phyloP scores from a whole-genome alignment of 2,329 filamentous ascomycete genomes.

The Colletotrichum orbiculare region DNA sequence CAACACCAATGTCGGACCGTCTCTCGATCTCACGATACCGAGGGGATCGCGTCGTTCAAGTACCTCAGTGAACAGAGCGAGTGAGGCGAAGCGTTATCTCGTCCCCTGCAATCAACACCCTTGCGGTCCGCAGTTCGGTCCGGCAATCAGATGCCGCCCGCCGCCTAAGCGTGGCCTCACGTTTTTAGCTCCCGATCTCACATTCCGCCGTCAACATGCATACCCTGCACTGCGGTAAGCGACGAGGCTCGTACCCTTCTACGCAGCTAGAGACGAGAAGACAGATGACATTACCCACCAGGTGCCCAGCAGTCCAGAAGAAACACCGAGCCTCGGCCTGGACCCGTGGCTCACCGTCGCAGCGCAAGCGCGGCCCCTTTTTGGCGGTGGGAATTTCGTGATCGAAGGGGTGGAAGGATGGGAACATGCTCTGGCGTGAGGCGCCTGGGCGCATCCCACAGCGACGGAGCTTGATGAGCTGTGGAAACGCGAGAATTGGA shows the following conservation, averaged over 20 bases:
- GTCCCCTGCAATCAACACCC: slow-evolving; percentile 11
- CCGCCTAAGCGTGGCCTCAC: slow-evolving; percentile 18
- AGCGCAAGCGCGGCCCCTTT: not conserved
- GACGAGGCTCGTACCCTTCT: not conserved
- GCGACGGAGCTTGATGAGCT: slow-evolving; percentile 11
- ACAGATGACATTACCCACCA: not conserved
- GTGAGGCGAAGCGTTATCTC: too few relatives aligned
- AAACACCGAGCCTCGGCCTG: slow-evolving; percentile 33
- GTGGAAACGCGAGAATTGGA: slow-evolving; percentile 16
- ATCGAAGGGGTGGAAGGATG: slow-evolving; percentile 11
- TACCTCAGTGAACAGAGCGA: too few relatives aligned
- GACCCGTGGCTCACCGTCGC: slow-evolving; percentile 11
- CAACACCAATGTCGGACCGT: too few relatives aligned
- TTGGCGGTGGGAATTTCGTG: not conserved
- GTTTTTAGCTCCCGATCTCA: not conserved
- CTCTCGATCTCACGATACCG: too few relatives aligned
- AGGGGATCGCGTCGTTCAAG: too few relatives aligned
- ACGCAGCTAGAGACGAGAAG: not conserved
- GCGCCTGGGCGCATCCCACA: not conserved
- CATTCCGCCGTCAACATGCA: not conserved
- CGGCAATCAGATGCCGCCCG: slow-evolving; percentile 30
- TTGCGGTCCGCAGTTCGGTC: slow-evolving; percentile 25
- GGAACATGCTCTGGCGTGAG: not conserved
- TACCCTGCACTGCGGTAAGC: not conserved
- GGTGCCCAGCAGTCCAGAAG: slow-evolving; percentile 13